These are phyloP conservation scores for Pyrenula aspistea DNA, from an alignment of 495 filamentous ascomycete species.

Conservation along the genomic window DNA sequence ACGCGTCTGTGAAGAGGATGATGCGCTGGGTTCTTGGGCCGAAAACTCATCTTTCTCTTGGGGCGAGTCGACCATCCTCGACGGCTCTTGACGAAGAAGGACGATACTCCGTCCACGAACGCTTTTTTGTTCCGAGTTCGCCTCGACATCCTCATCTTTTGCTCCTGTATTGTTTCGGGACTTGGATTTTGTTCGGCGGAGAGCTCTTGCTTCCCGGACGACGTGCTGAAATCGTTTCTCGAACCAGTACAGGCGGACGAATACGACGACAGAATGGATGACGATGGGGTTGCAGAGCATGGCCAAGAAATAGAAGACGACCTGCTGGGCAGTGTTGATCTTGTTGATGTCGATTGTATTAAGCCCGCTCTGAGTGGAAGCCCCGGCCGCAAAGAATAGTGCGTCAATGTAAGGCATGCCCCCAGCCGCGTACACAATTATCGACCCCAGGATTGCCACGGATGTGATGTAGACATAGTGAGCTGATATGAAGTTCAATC, in stretches of 20 bases:
- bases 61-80: conserved; percentile 15
- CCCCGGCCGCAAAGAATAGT: conserved; percentile 69
- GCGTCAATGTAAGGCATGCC: conserved; percentile 74
- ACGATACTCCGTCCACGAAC: conserved; percentile 62
- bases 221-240: conserved; percentile 84
- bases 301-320: conserved; percentile 56
- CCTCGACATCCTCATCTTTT: conserved; percentile 30
- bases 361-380: conserved; percentile 81
- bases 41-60: conserved; percentile 13
- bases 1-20: conserved; percentile 11
- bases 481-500: conserved; percentile 73
- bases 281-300: conserved; percentile 81
- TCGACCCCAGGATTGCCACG: conserved; percentile 55
- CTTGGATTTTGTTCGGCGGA: conserved; percentile 44
- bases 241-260: conserved; percentile 92
- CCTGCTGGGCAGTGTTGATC: conserved; percentile 65
- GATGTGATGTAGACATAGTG: conserved; percentile 79
- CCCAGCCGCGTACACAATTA: conserved; percentile 57
- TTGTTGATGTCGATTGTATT: conserved; percentile 75
- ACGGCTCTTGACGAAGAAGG: conserved; percentile 46
- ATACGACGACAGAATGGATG: conserved; percentile 78
- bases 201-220: conserved; percentile 42
- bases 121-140: conserved; percentile 46
- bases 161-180: conserved; percentile 42
- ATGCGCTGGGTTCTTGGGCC: conserved; percentile 5